These are phyloP conservation scores for Podospora bellae-mahoneyi DNA, from an alignment of 495 filamentous ascomycete species.

Conservation along the genomic window DNA sequence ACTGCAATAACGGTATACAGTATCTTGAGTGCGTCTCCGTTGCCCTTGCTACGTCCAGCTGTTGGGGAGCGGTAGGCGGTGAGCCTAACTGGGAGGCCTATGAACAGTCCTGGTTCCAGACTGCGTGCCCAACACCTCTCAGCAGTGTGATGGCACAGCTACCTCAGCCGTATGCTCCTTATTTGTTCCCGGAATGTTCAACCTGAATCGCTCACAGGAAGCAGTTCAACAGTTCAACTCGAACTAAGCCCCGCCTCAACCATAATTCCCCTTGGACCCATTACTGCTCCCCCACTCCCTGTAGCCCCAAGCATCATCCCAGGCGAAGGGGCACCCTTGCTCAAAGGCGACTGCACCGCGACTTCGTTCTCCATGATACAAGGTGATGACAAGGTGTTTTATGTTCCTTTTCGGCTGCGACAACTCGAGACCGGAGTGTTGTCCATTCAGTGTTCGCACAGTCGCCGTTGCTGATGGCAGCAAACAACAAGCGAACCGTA, in stretches of 20 bases:
- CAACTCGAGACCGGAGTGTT: conserved; percentile 25
- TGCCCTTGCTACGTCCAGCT: conserved; percentile 26
- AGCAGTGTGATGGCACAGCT: conserved; percentile 21
- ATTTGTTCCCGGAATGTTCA: background rate
- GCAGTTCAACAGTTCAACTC: conserved; percentile 18
- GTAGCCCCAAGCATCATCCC: conserved; percentile 11
- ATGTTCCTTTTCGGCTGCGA: conserved; percentile 29
- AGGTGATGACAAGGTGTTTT: conserved; percentile 21
- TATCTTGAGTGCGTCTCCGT: conserved; percentile 28
- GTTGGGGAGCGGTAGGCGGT: conserved; percentile 18
- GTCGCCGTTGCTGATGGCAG: background rate
- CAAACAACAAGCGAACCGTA: conserved; percentile 3
- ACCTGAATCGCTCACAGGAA: background rate
- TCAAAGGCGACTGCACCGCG: conserved; percentile 18
- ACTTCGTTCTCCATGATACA: conserved; percentile 26
- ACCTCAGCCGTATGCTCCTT: conserved; percentile 19
- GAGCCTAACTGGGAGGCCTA: conserved; percentile 23
- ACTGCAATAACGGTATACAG: conserved; percentile 23
- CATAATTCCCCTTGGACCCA: conserved; percentile 14
- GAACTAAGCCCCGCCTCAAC: conserved; percentile 19
- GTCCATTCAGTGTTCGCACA: conserved; percentile 24
- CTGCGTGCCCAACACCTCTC: conserved; percentile 21
- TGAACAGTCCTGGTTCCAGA: conserved; percentile 25
- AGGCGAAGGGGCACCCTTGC: conserved; percentile 17
- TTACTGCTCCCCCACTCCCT: conserved; percentile 6